Base-by-base conservation (phyloP, 176 grass and related monocot genomes). In the Calamus simplicifolius region DNA sequence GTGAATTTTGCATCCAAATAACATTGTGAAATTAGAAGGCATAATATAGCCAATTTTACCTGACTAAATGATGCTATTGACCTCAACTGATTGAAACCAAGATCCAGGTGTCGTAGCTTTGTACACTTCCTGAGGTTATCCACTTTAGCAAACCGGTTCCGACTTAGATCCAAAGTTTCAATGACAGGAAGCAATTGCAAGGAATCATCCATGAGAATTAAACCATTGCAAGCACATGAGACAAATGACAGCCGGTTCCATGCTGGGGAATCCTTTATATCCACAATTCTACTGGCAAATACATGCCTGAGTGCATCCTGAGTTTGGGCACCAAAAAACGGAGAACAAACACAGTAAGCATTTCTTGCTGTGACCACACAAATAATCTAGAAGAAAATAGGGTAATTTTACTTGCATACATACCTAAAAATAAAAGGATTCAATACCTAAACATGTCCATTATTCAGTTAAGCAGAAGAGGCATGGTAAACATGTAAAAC, bases 301-400 rank as follows among this genome's bases (percentile, higher is more conserved):
- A 97, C 76, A 91, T 97, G 87, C 62, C 93, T 91, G 67, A 97
- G 87, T 68, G 84, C 84, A 78, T 97, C 93, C 93, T 97, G 82
- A 59, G 19, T 43, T 68, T 28, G 26, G 51, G 51, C 1, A 30
- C 5, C 29, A 30, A 30, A 30, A 6, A 30, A 6, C 6, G 29
- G 29, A 30, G 29, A 30, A 30, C 29, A 30, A 30, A 30, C 29
- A 30, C 4, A 30, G 29, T 6, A 30, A 30, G 29, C 29, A 30
- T 30, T 30, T 30, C 1, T 30, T 6, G 29, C 29, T 6, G 6
- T 30, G 29, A 30, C 4, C 6, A 30, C 29, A 30, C 29, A 30
- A 30, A 30, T 30, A 30, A 30, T 30, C 3, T 30, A 30, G 21
- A 23, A 23, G 21, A 23, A 23, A 23, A 23, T 23, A 0, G 21